Evolutionary conservation across 1,284 basidiomycete species (phyloP).

Genomic region (Ustilago hordei): DNA sequence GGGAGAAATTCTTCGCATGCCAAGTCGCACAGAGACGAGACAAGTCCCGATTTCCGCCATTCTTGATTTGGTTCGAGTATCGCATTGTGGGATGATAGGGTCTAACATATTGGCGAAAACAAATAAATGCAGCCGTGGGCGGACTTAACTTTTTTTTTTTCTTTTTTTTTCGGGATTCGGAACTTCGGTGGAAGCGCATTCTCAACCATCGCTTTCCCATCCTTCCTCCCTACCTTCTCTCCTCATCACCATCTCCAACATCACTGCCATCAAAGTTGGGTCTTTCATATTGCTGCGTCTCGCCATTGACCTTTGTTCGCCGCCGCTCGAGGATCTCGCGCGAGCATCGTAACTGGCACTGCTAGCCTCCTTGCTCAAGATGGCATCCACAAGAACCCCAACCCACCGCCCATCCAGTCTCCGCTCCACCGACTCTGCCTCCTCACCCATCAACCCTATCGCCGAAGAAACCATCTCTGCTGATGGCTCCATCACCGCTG

Average conservation of each 20-base stretch:
- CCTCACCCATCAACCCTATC: constrained; percentile 33
- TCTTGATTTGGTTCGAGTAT: not conserved
- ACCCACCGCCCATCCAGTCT: constrained; percentile 34
- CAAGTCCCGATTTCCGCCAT: constrained; percentile 34
- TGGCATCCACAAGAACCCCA: constrained; percentile 9
- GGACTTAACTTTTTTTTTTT: not conserved
- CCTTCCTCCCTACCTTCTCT: not conserved
- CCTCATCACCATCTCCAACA: constrained; percentile 2
- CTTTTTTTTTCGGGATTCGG: not conserved
- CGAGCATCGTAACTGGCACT: not conserved
- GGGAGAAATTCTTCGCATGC: not conserved
- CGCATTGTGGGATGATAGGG: not conserved
- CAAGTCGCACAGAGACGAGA: not conserved
- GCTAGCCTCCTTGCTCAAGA: not conserved
- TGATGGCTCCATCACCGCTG: constrained; percentile 24
- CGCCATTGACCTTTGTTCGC: too few relatives aligned
- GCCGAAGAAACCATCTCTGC: constrained; percentile 36
- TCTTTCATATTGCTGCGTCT: not conserved
- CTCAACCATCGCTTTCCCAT: not conserved
- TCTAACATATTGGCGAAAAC: constrained; percentile 19
- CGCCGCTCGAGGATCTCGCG: too few relatives aligned
- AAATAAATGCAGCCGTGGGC: not conserved
- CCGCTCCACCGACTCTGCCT: constrained; percentile 17
- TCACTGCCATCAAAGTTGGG: not conserved
- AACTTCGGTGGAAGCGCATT: not conserved